Evolutionary conservation across 179 eudicot species (phyloP), one percentile per base, ranked within the genome.

Genomic region (Actinidia arguta): DNA sequence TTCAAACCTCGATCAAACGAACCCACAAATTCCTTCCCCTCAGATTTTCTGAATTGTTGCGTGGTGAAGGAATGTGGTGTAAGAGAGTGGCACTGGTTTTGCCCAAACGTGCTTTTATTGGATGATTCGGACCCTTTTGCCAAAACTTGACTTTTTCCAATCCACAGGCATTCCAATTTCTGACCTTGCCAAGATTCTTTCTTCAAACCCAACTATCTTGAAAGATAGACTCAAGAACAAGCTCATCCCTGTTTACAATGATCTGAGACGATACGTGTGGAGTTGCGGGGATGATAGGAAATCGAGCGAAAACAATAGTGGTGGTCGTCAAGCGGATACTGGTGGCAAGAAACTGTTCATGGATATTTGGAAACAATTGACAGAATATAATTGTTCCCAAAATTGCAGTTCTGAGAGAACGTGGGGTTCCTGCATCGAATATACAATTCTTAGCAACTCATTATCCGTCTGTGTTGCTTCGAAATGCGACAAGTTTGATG

Each of bases 141-240:
- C 75, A 47, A 79, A 79, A 11, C 47, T 79, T 17, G 74, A 64
- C 14, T 79, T 79, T 27, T 79, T 66, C 10, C 61, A 27, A 16
- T 50, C 46, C 17, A 66, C 48, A 10, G 75, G 75, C 10, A 1
- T 79, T 18, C 62, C 74, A 1, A 10, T 18, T 3, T 10, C 62
- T 27, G 81, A 79, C 39, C 51, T 79, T 3, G 56, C 73, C 8
- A 68, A 31, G 9, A 27, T 67, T 27, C 7, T 50, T 6, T 58
- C 44, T 66, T 46, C 62, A 4, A 31, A 46, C 39, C 55, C 72
- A 22, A 16, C 2, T 27, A 27, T 79, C 3, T 66, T 79, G 20
- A 25, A 0, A 20, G 5, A 51, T 2, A 67, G 82, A 48, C 17
- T 79, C 2, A 56, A 36, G 3, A 68, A 52, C 22, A 51, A 67